Evolutionary conservation across 768 basidiomycete genomes (phyloP).

Genomic region (Rubroboletus satanas): DNA sequence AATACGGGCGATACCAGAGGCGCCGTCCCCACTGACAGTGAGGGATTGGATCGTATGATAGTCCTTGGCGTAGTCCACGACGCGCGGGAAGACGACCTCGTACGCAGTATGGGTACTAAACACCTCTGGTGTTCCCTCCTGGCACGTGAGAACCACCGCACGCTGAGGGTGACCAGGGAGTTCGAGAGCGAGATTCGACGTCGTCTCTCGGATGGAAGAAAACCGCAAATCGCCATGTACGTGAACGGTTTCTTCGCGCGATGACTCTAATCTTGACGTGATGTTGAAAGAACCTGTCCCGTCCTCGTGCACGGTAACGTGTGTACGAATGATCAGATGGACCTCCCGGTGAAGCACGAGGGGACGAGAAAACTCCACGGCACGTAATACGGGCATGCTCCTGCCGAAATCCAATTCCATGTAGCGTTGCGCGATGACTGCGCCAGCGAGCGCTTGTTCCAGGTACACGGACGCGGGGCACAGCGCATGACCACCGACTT

Average conservation of each 20-base stretch:
- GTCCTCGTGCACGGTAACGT: conserved; percentile 36
- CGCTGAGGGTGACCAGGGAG: conserved; percentile 35
- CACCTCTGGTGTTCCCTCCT: conserved; percentile 35
- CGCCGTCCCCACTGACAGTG: conserved; percentile 43
- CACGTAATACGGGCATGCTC: conserved; percentile 36
- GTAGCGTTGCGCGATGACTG: conserved; percentile 36
- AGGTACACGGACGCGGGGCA: conserved; percentile 68
- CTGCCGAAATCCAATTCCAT: conserved; percentile 32
- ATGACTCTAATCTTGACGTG: conserved; percentile 36
- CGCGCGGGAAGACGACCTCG: conserved; percentile 62
- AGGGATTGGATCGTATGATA: conserved; percentile 59
- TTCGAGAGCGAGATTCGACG: conserved; percentile 36
- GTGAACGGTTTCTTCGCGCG: conserved; percentile 37
- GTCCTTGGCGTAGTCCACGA: conserved; percentile 57
- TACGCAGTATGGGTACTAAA: conserved; percentile 58
- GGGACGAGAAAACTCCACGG: conserved; percentile 49
- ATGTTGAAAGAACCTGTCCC: conserved; percentile 44
- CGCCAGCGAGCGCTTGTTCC: conserved; percentile 50
- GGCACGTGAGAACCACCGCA: conserved; percentile 29
- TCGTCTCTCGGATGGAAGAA: conserved; percentile 29
- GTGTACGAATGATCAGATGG: conserved; percentile 35
- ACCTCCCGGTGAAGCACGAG: conserved; percentile 43
- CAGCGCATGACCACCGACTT: conserved; percentile 50
- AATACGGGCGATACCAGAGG: conserved; percentile 51
- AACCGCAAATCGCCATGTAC: conserved; percentile 46